Base-by-base conservation (phyloP, 441 rosid species). In the Omphalea diandra region DNA sequence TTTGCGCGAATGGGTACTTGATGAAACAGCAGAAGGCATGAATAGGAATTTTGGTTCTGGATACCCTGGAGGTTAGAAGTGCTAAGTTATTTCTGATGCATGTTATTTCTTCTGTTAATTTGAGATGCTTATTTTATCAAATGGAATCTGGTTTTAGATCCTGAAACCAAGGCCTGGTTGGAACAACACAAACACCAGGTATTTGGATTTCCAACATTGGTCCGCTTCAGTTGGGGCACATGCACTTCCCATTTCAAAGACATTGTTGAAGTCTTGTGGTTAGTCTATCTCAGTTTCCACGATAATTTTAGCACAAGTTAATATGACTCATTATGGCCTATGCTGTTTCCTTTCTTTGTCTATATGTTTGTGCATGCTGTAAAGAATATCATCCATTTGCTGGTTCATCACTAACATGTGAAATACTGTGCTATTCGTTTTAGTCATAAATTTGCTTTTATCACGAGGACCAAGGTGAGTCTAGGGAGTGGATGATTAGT, bases 221-320 rank as follows among this genome's bases (percentile, higher is more conserved):
- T 90, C 35, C 93, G 96, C 62, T 94, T 94, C 88, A 94, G 99
- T 76, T 92, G 98, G 98, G 98, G 93, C 32, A 92, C 98, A 67
- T 94, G 98, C 85, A 89, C 77, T 20, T n/a, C 96, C 36, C 82
- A 82, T 81, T 83, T 73, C 77, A 90, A 86, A 67, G 81, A 90
- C 36, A 77, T 66, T 50, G 86, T 77, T 73, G 96, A 90, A 81
- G 96, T 92, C 57, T 52, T 82, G 49, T 91, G 97, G 97, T 94
- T 50, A 83, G 91, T 80, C 71, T 65, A 35, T 53, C 71, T 73
- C 67, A 17, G 68, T 35, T 35, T 52, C 33, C 59, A 12, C 24
- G 33, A 11, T 10, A 4, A 22, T 11, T 65, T 10, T 10, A 64
- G 43, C 1, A 10, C 44, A 65, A 18, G 57, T 65, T 52, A 20